Base-by-base conservation (phyloP, 192 early-diverging fungal genomes). In the Coemansia sp. region DNA sequence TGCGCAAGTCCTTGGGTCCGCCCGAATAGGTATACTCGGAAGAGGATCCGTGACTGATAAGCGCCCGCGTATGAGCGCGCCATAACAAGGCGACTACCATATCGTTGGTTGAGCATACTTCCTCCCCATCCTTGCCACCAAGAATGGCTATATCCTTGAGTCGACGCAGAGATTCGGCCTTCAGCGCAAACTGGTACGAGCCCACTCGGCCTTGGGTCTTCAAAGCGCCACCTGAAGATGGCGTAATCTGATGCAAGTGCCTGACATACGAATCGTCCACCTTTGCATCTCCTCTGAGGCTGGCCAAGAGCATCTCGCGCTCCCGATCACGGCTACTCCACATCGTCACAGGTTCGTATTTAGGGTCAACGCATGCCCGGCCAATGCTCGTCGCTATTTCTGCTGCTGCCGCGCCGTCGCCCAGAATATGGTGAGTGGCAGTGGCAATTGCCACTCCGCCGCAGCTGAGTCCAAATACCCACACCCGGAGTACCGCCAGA, bases 31-130 rank as follows among this genome's bases (percentile, higher is more conserved):
- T 60, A 17, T 37, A 64, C 17, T 32, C 8, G 0, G 57, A 27
- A 4, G 14, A 25, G 4, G 76, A 69, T 23, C 76, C 72, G 1
- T 63, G 71, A 0, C 17, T 11, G 7, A 44, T 27, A 0, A 78
- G 38, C 3, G 46, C 45, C 4, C 77, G 68, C 0, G 71, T 60
- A 64, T 72, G 74, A 4, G 72, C 34, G 45, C 77, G 77, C 77
- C 77, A 78, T 5, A 78, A n/a, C 45, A 74, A 23, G 7, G 77
- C 71, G 61, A 78, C 48, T 15, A 68, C 63, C 37, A 70, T 61
- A 6, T 55, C 12, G 55, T 74, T 78, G 4, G 72, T 48, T 14
- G 67, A 61, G 32, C 58, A 66, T 14, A 23, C 60, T 15, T 34
- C 31, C 8, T 3, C 32, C 0, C 21, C 19, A 14, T 8, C 39